Percentiles rank a stretch among this genome's conserved stretches.
phyloP scores from a whole-genome alignment of 2,329 filamentous ascomycete species.

The Phoma sp. region DNA sequence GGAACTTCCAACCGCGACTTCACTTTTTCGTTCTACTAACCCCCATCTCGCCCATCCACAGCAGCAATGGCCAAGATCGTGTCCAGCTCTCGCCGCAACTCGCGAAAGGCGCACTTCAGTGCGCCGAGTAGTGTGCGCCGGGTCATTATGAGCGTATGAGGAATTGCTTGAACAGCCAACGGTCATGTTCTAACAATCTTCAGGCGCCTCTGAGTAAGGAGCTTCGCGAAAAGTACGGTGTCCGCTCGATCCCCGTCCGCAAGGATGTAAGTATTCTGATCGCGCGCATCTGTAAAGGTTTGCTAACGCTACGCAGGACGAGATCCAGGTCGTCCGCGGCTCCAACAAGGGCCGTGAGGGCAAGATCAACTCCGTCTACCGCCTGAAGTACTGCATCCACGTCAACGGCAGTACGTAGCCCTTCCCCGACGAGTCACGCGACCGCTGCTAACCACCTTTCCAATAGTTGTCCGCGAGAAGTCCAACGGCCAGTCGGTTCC shows the following conservation, averaged over 20 bases:
- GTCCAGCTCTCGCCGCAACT: conserved; percentile 93
- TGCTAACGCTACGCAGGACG: conserved; percentile 59
- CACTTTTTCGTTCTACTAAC: conserved; percentile 28
- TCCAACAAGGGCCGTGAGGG: conserved; percentile 97
- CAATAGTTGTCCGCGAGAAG: conserved; percentile 86
- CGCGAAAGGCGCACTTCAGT: conserved; percentile 97
- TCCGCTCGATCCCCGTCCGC: conserved; percentile 87
- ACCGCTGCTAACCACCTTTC: conserved; percentile 27
- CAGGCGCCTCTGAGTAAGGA: conserved; percentile 66
- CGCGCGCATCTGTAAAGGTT: conserved; percentile 14
- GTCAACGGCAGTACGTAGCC: conserved; percentile 71
- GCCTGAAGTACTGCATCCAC: conserved; percentile 89
- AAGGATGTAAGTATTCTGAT: conserved; percentile 68
- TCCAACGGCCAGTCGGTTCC: conserved; percentile 94
- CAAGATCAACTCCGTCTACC: conserved; percentile 91
- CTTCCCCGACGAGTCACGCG: neutral
- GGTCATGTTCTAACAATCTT: conserved; percentile 41
- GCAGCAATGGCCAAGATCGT: conserved; percentile 75
- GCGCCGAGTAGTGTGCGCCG: conserved; percentile 94
- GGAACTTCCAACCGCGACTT: conserved; percentile 21
- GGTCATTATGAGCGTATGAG: conserved; percentile 81
- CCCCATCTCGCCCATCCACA: conserved; percentile 43
- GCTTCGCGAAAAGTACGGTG: conserved; percentile 98
- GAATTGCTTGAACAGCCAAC: conserved; percentile 61
- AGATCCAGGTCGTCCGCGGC: conserved; percentile 91